These are phyloP conservation scores for Delonix regia DNA, from an alignment of 306 rosid genomes.

Conservation along the genomic window DNA sequence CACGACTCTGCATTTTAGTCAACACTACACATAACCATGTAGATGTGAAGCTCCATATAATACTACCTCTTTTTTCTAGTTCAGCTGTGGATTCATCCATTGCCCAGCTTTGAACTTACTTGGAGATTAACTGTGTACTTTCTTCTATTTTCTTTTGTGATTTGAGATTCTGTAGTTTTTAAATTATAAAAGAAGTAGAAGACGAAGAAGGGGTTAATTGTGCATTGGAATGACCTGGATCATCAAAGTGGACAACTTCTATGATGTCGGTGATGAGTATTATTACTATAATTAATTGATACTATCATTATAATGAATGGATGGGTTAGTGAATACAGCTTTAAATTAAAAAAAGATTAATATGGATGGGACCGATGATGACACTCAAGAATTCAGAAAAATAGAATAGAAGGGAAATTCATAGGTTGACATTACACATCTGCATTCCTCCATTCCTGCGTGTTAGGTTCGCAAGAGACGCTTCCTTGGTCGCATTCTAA, in stretches of 20 bases:
- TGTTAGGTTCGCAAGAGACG: no score
- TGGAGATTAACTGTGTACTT: background rate
- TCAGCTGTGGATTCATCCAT: constrained; percentile 47
- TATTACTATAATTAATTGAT: background rate
- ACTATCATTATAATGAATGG: background rate
- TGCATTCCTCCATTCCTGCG: no score
- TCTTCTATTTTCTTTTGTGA: background rate
- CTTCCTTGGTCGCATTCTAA: no score
- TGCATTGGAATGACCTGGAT: constrained; percentile 13
- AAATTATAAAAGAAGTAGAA: no score
- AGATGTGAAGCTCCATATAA: no score
- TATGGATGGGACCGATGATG: constrained; percentile 23
- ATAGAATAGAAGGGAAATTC: background rate
- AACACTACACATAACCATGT: no score
- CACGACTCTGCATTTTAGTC: no score
- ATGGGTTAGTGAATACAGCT: constrained; percentile 55
- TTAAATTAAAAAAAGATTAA: constrained; percentile 38
- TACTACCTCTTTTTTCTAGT: constrained; percentile 33
- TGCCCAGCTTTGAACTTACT: background rate
- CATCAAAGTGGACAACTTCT: background rate
- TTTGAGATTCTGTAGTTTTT: no score
- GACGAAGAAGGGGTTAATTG: constrained; percentile 26
- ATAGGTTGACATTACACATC: background rate
- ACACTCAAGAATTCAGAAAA: background rate
- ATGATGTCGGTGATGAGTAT: constrained; percentile 51